Conservation (phyloP, 2,329 filamentous ascomycete species). For the Sporothrix protearum region DNA sequence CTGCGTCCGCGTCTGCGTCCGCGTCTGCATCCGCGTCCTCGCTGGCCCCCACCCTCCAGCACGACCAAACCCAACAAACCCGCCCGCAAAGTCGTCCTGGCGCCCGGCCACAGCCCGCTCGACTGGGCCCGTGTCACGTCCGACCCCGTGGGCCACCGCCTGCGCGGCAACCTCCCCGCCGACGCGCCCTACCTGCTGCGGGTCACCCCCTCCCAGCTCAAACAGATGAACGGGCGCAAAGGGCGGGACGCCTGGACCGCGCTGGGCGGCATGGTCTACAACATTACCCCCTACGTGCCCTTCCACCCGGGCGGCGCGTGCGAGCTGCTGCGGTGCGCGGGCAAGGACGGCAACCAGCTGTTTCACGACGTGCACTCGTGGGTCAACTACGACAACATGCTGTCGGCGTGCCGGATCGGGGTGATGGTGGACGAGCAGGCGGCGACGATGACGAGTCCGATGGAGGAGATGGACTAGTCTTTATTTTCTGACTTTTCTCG, state of each 20-base stretch:
- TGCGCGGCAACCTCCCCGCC: slow-evolving; percentile 49
- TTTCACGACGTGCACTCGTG: slow-evolving; percentile 67
- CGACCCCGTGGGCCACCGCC: slow-evolving; percentile 61
- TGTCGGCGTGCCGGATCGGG: slow-evolving; percentile 60
- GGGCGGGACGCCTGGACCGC: slow-evolving; percentile 88
- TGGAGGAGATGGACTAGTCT: slow-evolving; percentile 65
- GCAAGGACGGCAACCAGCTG: slow-evolving; percentile 57
- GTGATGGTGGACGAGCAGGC: slow-evolving; percentile 57
- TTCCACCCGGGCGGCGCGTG: slow-evolving; percentile 87
- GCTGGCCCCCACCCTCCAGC: slow-evolving; percentile 52
- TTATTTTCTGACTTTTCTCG: no score
- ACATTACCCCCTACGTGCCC: slow-evolving; percentile 81
- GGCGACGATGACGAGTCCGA: slow-evolving; percentile 36
- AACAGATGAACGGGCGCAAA: slow-evolving; percentile 73
- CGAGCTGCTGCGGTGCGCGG: slow-evolving; percentile 64
- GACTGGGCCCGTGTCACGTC: slow-evolving; percentile 85
- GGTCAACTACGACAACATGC: slow-evolving; percentile 71
- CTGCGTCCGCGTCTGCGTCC: slow-evolving; percentile 8
- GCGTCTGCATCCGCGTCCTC: neutral
- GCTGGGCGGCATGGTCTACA: slow-evolving; percentile 88
- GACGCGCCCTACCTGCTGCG: slow-evolving; percentile 59
- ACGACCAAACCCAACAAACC: slow-evolving; percentile 52
- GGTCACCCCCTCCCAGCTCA: slow-evolving; percentile 79
- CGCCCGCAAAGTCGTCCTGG: slow-evolving; percentile 67
- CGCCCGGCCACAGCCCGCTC: slow-evolving; percentile 89